phyloP scores from a whole-genome alignment of 1,139 yeast species.

The Yamadazyma jaroonii region DNA sequence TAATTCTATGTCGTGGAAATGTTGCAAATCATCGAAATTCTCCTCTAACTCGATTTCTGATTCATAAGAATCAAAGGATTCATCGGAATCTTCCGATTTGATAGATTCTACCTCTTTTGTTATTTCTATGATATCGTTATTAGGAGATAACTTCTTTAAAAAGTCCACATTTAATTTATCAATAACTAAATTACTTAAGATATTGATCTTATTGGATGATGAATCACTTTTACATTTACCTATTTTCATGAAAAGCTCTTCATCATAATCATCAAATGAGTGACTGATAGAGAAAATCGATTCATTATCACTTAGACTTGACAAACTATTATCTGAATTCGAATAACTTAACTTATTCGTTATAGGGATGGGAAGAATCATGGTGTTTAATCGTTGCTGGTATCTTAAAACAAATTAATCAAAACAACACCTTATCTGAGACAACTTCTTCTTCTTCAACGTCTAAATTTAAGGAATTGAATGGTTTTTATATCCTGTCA shows the following conservation, averaged over 20 bases:
- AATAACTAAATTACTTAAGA: slow-evolving; percentile 3
- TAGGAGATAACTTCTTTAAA: neutral
- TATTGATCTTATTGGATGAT: slow-evolving; percentile 1
- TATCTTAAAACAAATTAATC: too few species aligned
- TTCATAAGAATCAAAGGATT: neutral
- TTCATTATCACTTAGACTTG: slow-evolving; percentile 11
- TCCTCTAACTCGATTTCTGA: neutral
- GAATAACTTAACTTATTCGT: neutral
- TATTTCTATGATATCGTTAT: neutral
- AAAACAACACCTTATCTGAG: too few species aligned
- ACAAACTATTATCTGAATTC: slow-evolving; percentile 1
- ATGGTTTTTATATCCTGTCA: neutral
- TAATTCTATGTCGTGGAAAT: slow-evolving; percentile 3
- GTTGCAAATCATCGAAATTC: neutral
- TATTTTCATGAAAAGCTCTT: neutral
- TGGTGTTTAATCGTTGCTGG: neutral
- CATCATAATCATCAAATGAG: slow-evolving; percentile 8
- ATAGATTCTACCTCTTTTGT: neutral
- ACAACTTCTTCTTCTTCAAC: too few species aligned
- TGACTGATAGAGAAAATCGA: slow-evolving; percentile 10
- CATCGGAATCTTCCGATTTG: neutral
- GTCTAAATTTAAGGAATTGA: too few species aligned
- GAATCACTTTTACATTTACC: slow-evolving; percentile 1
- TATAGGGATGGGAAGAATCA: slow-evolving; percentile 1
- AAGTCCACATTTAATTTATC: slow-evolving; percentile 1